These are phyloP conservation scores for Rhynchosporium graminicola DNA, from an alignment of 2,329 filamentous ascomycete genomes.

Conservation along the genomic window DNA sequence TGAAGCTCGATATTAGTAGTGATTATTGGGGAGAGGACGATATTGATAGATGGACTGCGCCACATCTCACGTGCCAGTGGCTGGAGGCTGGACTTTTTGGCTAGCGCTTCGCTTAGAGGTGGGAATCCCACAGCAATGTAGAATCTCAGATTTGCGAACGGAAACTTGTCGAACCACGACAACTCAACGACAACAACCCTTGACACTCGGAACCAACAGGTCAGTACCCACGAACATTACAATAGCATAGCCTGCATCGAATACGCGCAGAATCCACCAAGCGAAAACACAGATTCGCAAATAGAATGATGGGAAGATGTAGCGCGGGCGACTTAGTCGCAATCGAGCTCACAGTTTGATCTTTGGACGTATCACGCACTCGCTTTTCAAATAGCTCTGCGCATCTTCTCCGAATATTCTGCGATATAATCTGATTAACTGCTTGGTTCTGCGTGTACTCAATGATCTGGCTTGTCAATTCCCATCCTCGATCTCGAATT, in stretches of 20 bases:
- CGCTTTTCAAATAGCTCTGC: constrained; percentile 2
- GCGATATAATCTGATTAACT: constrained; percentile 13
- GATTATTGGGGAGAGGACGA: no score
- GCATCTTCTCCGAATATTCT: constrained; percentile 12
- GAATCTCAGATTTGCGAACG: neutral
- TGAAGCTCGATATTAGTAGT: no score
- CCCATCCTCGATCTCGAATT: neutral
- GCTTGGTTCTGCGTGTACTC: constrained; percentile 14
- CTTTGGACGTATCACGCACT: neutral
- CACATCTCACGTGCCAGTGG: neutral
- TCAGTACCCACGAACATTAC: neutral
- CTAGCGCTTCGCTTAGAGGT: constrained; percentile 5
- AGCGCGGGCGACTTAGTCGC: neutral
- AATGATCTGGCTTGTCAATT: constrained; percentile 7
- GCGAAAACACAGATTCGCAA: constrained; percentile 4
- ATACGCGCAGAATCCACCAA: neutral
- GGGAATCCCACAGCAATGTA: constrained; percentile 8
- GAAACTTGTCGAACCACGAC: constrained; percentile 12
- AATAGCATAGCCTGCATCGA: neutral
- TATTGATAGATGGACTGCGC: no score
- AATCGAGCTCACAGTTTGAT: constrained; percentile 17
- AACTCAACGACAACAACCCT: constrained; percentile 19
- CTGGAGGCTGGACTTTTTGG: neutral
- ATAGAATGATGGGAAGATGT: neutral
- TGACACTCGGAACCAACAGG: constrained; percentile 21